Percentiles rank a stretch among this genome's conserved stretches.
phyloP scores from a whole-genome alignment of 2,329 filamentous ascomycete genomes.

The Monilinia fructicola region DNA sequence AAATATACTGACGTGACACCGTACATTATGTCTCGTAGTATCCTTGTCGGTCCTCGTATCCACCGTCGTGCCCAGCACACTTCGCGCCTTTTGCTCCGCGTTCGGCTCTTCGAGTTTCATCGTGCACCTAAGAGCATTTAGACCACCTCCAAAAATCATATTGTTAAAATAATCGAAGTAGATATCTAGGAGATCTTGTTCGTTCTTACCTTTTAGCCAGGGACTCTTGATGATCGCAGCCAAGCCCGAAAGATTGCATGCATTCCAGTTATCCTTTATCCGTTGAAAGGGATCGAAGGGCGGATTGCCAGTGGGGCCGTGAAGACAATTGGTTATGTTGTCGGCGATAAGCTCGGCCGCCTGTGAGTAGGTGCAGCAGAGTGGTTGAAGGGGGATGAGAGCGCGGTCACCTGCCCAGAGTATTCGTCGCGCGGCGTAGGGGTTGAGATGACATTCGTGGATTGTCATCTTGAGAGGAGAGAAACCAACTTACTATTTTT shows the following conservation, averaged over 20 bases:
- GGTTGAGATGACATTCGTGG: constrained; percentile 18
- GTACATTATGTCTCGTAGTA: constrained; percentile 6
- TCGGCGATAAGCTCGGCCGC: constrained; percentile 20
- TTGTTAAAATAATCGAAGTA: constrained; percentile 20
- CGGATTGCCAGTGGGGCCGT: constrained; percentile 4
- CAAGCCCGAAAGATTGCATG: background rate
- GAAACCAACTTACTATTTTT: constrained; percentile 3
- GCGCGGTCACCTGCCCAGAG: constrained; percentile 16
- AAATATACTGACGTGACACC: constrained; percentile 10
- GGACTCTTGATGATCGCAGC: background rate
- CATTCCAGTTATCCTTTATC: constrained; percentile 17
- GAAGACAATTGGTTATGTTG: constrained; percentile 10
- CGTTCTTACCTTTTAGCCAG: constrained; percentile 16
- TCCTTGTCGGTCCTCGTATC: background rate
- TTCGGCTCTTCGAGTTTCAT: constrained; percentile 12
- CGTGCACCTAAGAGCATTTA: constrained; percentile 16
- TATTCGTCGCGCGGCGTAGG: constrained; percentile 16
- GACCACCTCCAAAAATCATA: constrained; percentile 19
- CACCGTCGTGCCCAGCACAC: constrained; percentile 16
- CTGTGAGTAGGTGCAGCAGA: constrained; percentile 20
- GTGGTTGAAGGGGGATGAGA: constrained; percentile 7
- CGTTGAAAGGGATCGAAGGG: constrained; percentile 10
- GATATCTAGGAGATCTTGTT: constrained; percentile 12
- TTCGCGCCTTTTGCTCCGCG: background rate
- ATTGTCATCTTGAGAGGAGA: constrained; percentile 15